Percentiles rank a stretch among this genome's conserved stretches.
phyloP scores from a whole-genome alignment of 345 rosid species.

The Pseudoturritis turrita region DNA sequence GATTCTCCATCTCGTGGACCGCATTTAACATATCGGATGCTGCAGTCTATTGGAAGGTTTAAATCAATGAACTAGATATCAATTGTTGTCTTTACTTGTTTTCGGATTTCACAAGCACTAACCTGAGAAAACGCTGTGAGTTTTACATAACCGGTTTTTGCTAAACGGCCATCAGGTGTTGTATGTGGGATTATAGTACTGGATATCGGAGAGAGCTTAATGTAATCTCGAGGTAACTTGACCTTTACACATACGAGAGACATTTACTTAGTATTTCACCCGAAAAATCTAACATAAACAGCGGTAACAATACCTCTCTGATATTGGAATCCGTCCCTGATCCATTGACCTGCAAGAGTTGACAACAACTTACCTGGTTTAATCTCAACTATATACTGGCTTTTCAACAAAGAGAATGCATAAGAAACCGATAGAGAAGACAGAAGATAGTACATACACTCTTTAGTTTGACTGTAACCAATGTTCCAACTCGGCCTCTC shows the following conservation, averaged over 20 bases:
- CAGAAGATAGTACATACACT: constrained; percentile 36
- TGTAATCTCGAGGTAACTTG: constrained; percentile 66
- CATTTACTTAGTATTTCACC: background rate
- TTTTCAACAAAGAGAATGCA: background rate
- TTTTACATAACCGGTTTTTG: constrained; percentile 79
- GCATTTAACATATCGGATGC: constrained; percentile 70
- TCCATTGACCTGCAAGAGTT: constrained; percentile 41
- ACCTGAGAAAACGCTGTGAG: constrained; percentile 83
- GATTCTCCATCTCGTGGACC: constrained; percentile 66
- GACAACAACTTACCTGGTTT: background rate
- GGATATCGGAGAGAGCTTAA: constrained; percentile 72
- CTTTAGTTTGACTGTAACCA: constrained; percentile 66
- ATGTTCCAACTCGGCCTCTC: constrained; percentile 81
- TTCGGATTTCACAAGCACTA: background rate
- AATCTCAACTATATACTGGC: background rate
- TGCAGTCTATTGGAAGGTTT: constrained; percentile 52
- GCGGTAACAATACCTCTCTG: constrained; percentile 52
- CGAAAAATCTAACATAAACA: background rate
- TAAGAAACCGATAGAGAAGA: background rate
- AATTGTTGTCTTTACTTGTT: background rate
- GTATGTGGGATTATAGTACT: constrained; percentile 79
- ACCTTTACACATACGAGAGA: constrained; percentile 43
- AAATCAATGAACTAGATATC: background rate
- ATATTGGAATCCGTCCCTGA: constrained; percentile 34
- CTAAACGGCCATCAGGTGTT: constrained; percentile 54